A percentile compares a stretch with the other conserved stretches of the same genome.
phyloP scores from a whole-genome alignment of 148 eudicot species.

The Nepenthes gracilis region DNA sequence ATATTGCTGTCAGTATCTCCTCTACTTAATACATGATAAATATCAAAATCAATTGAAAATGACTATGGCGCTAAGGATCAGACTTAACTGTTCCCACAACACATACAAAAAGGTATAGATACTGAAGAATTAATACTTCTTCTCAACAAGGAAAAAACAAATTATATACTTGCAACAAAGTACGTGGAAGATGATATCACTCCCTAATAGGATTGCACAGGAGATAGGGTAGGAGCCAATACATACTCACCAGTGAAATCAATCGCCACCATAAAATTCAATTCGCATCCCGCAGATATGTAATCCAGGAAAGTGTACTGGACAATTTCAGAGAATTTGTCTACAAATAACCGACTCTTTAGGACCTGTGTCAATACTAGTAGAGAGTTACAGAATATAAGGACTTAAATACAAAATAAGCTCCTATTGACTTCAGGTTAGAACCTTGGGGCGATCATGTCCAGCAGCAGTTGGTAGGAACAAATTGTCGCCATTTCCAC shows the following conservation, averaged over 20 bases:
- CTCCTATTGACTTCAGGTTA: constrained; percentile 2
- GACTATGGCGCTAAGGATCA: too few relatives aligned
- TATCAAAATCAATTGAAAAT: too few relatives aligned
- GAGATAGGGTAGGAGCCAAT: not conserved
- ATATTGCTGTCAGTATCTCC: too few relatives aligned
- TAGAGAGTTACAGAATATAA: constrained; percentile 10
- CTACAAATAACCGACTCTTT: constrained; percentile 81
- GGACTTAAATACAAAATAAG: constrained; percentile 5
- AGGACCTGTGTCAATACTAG: constrained; percentile 39
- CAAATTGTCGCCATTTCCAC: constrained; percentile 52
- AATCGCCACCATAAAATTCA: constrained; percentile 97
- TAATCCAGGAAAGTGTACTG: constrained; percentile 85
- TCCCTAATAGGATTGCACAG: too few relatives aligned
- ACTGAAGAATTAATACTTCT: too few relatives aligned
- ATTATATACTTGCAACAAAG: too few relatives aligned
- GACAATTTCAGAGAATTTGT: constrained; percentile 59
- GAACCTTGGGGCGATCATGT: constrained; percentile 65
- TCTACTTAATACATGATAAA: too few relatives aligned
- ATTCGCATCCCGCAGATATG: constrained; percentile 72
- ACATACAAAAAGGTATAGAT: too few relatives aligned
- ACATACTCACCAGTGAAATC: constrained; percentile 80
- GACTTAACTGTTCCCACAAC: too few relatives aligned
- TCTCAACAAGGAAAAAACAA: too few relatives aligned
- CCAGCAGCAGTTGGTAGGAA: constrained; percentile 42
- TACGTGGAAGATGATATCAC: too few relatives aligned